phyloP scores from a whole-genome alignment of 176 grass and related monocot species.

The Puccinellia tenuiflora region DNA sequence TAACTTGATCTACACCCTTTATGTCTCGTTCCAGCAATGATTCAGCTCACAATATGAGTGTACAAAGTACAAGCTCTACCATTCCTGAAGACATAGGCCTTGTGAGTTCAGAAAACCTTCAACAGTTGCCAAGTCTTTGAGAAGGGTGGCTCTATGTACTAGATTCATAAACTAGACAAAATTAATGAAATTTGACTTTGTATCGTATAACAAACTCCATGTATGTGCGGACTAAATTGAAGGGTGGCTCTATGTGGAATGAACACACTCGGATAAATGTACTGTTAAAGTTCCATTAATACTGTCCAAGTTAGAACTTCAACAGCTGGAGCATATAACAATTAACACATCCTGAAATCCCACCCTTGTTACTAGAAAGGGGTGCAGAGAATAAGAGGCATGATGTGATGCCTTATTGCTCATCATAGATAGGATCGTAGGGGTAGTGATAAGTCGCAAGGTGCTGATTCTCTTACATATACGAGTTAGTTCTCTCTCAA shows the following conservation, averaged over 20 bases:
- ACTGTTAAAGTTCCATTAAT: background rate
- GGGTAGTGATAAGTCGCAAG: background rate
- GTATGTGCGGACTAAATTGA: background rate
- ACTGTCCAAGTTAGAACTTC: background rate
- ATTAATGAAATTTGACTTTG: background rate
- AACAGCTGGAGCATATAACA: background rate
- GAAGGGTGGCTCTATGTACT: background rate
- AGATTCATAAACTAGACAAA: background rate
- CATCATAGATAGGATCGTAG: background rate
- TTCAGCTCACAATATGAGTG: background rate
- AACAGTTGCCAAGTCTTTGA: background rate
- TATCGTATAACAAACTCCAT: background rate
- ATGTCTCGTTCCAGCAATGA: background rate
- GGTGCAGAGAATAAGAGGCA: background rate
- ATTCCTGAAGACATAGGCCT: background rate
- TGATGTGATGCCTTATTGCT: background rate
- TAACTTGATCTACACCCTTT: background rate
- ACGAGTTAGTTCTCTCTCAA: background rate
- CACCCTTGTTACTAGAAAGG: background rate
- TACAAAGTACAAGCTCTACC: background rate
- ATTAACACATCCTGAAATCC: background rate
- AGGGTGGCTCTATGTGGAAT: background rate
- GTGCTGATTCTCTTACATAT: background rate
- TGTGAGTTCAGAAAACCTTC: background rate
- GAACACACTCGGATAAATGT: background rate